Conservation (phyloP, 1,284 basidiomycete genomes). For the Fistulina hepatica region DNA sequence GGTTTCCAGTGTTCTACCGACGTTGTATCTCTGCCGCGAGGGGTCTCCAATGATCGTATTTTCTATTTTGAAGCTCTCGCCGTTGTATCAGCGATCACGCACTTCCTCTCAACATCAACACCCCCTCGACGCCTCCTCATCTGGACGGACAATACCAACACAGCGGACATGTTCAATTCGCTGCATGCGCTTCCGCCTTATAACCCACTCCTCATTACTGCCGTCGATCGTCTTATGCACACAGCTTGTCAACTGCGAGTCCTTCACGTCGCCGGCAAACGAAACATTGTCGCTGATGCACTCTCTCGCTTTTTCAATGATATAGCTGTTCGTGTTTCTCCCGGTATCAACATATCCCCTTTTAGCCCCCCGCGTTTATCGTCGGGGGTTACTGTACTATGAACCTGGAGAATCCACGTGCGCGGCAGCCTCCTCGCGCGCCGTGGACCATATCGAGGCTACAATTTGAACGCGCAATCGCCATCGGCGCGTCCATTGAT, state of each 20-base stretch:
- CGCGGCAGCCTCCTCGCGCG: constrained; percentile 19
- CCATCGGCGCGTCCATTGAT: constrained; percentile 25
- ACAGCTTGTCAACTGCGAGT: constrained; percentile 11
- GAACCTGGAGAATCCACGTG: constrained; percentile 7
- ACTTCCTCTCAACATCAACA: neutral
- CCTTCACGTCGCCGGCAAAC: constrained; percentile 14
- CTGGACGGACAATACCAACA: constrained; percentile 11
- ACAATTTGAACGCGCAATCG: constrained; percentile 21
- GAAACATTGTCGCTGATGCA: constrained; percentile 16
- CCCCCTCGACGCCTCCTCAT: constrained; percentile 3
- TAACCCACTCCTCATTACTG: constrained; percentile 9
- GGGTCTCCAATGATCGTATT: too few species aligned
- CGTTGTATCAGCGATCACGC: constrained; percentile 1
- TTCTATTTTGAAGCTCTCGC: constrained; percentile 10
- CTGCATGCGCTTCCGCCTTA: constrained; percentile 6
- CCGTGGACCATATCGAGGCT: constrained; percentile 26
- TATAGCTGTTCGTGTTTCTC: neutral
- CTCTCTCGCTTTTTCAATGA: constrained; percentile 9
- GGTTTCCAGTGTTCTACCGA: constrained; percentile 2
- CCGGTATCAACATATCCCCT: neutral
- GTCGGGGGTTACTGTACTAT: constrained; percentile 20
- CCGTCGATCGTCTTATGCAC: constrained; percentile 7
- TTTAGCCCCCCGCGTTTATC: constrained; percentile 22
- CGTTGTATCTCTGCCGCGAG: too few species aligned
- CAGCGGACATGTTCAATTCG: constrained; percentile 10